Conservation (phyloP, 306 rosid genomes). For the Prunus fruticosa region DNA sequence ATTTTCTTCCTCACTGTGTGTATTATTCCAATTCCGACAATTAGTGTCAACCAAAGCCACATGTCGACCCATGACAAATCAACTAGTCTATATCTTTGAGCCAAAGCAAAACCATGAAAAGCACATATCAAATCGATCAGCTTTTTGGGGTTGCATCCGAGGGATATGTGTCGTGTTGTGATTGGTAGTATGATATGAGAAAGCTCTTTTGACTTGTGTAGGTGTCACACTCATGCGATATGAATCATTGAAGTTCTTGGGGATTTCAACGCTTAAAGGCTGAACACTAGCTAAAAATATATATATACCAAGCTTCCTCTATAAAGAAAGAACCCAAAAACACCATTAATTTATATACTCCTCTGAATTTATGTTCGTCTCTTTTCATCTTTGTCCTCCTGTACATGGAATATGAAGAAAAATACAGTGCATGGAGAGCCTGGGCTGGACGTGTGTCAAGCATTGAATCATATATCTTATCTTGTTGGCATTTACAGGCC, state of each 20-base stretch:
- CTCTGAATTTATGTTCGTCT: background rate
- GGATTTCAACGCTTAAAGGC: slow-evolving; percentile 28
- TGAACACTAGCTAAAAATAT: background rate
- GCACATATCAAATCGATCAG: background rate
- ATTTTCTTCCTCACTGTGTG: background rate
- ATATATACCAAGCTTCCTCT: slow-evolving; percentile 10
- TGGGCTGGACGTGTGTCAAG: background rate
- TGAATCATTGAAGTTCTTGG: background rate
- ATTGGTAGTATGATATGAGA: background rate
- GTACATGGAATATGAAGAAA: background rate
- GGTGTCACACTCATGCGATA: background rate
- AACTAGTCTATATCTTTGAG: background rate
- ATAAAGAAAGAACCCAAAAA: slow-evolving; percentile 3
- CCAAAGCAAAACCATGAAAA: background rate
- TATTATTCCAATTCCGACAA: slow-evolving; percentile 16
- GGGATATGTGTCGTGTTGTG: background rate
- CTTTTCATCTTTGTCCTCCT: background rate
- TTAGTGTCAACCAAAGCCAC: slow-evolving; percentile 19
- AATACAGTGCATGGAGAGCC: background rate
- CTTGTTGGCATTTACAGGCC: background rate
- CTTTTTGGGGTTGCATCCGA: background rate
- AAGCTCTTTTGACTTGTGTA: slow-evolving; percentile 3
- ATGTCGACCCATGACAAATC: slow-evolving; percentile 10
- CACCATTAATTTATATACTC: background rate
- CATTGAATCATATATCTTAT: background rate